A percentile compares a stretch with the other conserved stretches of the same genome.
These are phyloP conservation scores for Pleurotus djamor DNA, from an alignment of 768 basidiomycete genomes.

Conservation along the genomic window DNA sequence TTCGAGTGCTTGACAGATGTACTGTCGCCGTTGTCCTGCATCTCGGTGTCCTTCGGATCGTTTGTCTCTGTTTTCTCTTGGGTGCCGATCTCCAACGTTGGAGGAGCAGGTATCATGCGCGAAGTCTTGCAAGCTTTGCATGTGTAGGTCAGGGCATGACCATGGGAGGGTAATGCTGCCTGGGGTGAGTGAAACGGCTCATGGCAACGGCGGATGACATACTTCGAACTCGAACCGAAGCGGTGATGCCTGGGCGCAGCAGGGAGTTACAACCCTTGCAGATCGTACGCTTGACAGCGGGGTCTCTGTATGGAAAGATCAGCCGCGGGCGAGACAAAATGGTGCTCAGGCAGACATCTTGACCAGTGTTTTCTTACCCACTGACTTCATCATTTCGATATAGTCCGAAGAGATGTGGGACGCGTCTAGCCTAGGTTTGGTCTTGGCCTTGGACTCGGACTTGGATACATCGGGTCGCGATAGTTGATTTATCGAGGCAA, in stretches of 20 bases:
- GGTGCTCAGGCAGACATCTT: conserved; percentile 54
- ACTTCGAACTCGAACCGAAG: conserved; percentile 67
- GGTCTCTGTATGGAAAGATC: conserved; percentile 52
- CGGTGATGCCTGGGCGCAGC: conserved; percentile 67
- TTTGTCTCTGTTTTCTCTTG: too few species aligned
- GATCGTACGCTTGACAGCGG: conserved; percentile 76
- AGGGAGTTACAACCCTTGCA: conserved; percentile 68
- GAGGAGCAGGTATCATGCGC: conserved; percentile 71
- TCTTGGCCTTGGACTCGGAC: conserved; percentile 18
- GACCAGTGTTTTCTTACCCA: conserved; percentile 75
- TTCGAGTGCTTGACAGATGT: conserved; percentile 2
- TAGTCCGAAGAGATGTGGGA: conserved; percentile 65
- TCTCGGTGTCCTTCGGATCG: too few species aligned
- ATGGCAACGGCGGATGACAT: conserved; percentile 14
- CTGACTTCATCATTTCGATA: conserved; percentile 60
- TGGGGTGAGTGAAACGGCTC: background rate
- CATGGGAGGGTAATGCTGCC: conserved; percentile 38
- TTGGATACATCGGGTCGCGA: background rate
- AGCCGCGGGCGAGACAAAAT: background rate
- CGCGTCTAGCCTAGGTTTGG: conserved; percentile 23
- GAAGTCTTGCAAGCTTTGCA: conserved; percentile 57
- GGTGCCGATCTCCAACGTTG: conserved; percentile 20
- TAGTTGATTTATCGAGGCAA: conserved; percentile 32
- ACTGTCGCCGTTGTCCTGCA: too few species aligned
- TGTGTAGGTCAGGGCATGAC: conserved; percentile 54